Conservation (phyloP, 1,139 yeast species). For the Pneumocystis jirovecii region DNA sequence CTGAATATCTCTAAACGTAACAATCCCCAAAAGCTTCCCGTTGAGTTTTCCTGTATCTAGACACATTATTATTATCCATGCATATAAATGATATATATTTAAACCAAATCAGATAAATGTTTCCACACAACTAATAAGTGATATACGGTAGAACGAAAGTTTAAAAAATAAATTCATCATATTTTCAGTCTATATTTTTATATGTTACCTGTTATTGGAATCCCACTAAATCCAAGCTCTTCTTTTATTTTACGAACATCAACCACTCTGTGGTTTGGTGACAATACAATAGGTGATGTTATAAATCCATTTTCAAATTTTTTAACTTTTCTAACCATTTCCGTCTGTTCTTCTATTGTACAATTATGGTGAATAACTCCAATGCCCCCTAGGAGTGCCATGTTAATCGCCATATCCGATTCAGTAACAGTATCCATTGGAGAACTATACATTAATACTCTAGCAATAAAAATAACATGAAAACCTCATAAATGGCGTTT, state of each 20-base stretch:
- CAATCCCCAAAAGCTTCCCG: conserved; percentile 84
- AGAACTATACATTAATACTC: conserved; percentile 32
- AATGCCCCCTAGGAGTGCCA: conserved; percentile 97
- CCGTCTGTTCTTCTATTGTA: conserved; percentile 93
- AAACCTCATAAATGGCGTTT: conserved; percentile 68
- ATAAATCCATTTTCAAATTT: conserved; percentile 96
- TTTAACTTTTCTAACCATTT: conserved; percentile 92
- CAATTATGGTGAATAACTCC: conserved; percentile 98
- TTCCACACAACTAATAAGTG: conserved; percentile 94
- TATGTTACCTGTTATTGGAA: conserved; percentile 92
- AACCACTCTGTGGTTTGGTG: conserved; percentile 63
- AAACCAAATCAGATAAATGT: conserved; percentile 29
- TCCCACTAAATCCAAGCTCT: conserved; percentile 81
- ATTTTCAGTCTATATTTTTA: conserved; percentile 24
- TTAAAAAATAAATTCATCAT: conserved; percentile 41
- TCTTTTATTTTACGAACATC: conserved; percentile 62
- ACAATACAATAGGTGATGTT: conserved; percentile 77
- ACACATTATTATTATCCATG: conserved; percentile 8
- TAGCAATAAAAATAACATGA: background rate
- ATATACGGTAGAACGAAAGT: conserved; percentile 99
- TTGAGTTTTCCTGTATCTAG: conserved; percentile 73
- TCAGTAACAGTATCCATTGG: conserved; percentile 99
- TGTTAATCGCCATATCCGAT: conserved; percentile 91
- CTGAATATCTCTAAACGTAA: conserved; percentile 94
- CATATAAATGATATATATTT: background rate